Evolutionary conservation across 2,329 filamentous ascomycete species (phyloP), one percentile per base, ranked within the genome.

Genomic region (Diaporthe sp.): DNA sequence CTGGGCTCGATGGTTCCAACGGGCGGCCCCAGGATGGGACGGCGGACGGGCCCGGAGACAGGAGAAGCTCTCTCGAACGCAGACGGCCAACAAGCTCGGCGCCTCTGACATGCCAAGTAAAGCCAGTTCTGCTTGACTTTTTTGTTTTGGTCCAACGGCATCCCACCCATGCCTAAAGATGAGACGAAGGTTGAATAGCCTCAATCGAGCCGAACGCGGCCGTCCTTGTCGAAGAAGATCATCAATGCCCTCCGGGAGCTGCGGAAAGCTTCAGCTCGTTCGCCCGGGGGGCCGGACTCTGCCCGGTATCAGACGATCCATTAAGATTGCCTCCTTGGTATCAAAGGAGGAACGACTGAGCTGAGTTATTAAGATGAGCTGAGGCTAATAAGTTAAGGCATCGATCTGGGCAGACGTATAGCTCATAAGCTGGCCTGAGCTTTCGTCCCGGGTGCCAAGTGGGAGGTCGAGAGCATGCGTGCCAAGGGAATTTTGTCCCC

Each of bases 91-190:
- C 49, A 59, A 62, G 57, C 69, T 59, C 69, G 34, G 57, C 69
- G 69, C 55, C 70, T 62, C 70, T 62, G 42, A 62, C 57, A 62
- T 53, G 57, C 39, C 53, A 51, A 62, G 55, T 17, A 55, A 69
- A 69, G n/a, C 19, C 22, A 55, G 46, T 69, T 69, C 65, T 39
- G 9, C n/a, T 69, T 55, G 34, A 31, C 65, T 69, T 69, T 68
- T 51, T 37, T 31, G 7, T 39, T 55, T 67, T n/a, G 2, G 12
- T 19, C 39, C 25, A 19, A 51, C 44, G 28, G n/a, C 28, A 34
- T n/a, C 62, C 65, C 31, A 68, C 65, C 46, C 65, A 68, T 68
- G 65, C 17, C 7, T 25, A 39, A 51, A 68, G 31, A 68, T 68
- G 65, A 68, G 65, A 68, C 46, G 65, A 62, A 68, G 34, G 46